phyloP scores from a whole-genome alignment of 2,329 filamentous ascomycete species.

The Verticillium dahliae region DNA sequence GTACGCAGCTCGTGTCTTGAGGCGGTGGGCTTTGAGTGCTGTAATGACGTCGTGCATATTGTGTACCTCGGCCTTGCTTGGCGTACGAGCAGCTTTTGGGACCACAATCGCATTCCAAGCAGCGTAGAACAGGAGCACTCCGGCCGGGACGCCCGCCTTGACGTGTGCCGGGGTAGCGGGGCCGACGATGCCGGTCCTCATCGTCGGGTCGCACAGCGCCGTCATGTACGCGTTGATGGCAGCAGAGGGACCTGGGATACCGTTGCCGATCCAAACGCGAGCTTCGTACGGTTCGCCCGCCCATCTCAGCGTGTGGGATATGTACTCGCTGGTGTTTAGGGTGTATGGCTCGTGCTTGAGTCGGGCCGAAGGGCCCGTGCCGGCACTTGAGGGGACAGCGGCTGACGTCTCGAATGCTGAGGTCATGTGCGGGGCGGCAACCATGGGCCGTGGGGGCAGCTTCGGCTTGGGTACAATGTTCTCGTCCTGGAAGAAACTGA shows the following conservation, averaged over 20 bases:
- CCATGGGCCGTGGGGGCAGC: slow-evolving; percentile 33
- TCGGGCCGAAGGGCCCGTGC: slow-evolving; percentile 12
- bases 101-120: slow-evolving; percentile 46
- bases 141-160: slow-evolving; percentile 39
- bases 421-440: slow-evolving; percentile 7
- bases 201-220: slow-evolving; percentile 27
- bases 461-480: slow-evolving; percentile 11
- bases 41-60: slow-evolving; percentile 37
- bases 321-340: slow-evolving; percentile 18
- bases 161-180: slow-evolving; percentile 44
- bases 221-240: slow-evolving; percentile 42
- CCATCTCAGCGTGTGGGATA: slow-evolving; percentile 19
- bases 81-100: slow-evolving; percentile 21
- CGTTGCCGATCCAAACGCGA: slow-evolving; percentile 42
- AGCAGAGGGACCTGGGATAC: slow-evolving; percentile 20
- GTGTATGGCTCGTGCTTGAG: slow-evolving; percentile 17
- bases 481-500: slow-evolving; percentile 38
- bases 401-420: slow-evolving; percentile 15
- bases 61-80: slow-evolving; percentile 20
- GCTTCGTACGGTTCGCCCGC: slow-evolving; percentile 20
- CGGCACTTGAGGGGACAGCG: not conserved
- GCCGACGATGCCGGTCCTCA: slow-evolving; percentile 29
- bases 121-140: slow-evolving; percentile 38
- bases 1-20: slow-evolving; percentile 22
- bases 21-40: slow-evolving; percentile 32